These are phyloP conservation scores for Trichosporon sp. DNA, from an alignment of 1,284 basidiomycete species.

Conservation along the genomic window DNA sequence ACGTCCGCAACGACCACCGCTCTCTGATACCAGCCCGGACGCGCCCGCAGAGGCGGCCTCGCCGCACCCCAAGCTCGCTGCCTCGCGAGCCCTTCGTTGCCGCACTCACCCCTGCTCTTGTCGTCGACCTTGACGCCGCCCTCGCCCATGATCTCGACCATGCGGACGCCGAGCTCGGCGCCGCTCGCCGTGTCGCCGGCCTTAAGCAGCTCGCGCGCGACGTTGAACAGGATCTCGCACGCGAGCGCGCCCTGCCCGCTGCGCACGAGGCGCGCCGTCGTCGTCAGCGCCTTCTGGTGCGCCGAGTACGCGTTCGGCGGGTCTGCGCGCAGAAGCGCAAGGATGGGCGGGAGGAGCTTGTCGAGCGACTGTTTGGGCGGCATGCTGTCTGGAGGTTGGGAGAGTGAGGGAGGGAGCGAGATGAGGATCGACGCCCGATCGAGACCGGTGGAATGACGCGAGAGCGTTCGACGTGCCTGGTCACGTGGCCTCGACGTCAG, in stretches of 20 bases:
- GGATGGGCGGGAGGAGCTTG: constrained; percentile 47
- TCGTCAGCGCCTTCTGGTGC: constrained; percentile 90
- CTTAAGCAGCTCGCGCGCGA: constrained; percentile 76
- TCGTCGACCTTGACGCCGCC: constrained; percentile 66
- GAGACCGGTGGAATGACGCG: background rate
- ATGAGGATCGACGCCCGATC: background rate
- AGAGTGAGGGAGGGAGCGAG: background rate
- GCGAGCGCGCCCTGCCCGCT: constrained; percentile 73
- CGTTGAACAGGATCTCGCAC: constrained; percentile 81
- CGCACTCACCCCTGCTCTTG: constrained; percentile 58
- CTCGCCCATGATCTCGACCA: constrained; percentile 74
- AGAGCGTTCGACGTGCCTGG: background rate
- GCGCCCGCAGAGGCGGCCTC: no score
- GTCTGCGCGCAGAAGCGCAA: constrained; percentile 33
- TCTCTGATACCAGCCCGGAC: no score
- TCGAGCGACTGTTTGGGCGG: constrained; percentile 43
- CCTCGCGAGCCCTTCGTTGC: no score
- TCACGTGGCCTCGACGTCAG: constrained; percentile 1
- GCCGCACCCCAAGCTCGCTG: no score
- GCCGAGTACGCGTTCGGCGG: constrained; percentile 70
- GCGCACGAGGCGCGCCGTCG: constrained; percentile 76
- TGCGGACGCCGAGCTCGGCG: constrained; percentile 68
- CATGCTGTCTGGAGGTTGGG: constrained; percentile 20
- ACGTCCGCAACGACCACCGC: no score
- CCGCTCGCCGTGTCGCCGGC: constrained; percentile 80